These are phyloP conservation scores for Naganishia liquefaciens DNA, from an alignment of 1,284 basidiomycete genomes.

Conservation along the genomic window DNA sequence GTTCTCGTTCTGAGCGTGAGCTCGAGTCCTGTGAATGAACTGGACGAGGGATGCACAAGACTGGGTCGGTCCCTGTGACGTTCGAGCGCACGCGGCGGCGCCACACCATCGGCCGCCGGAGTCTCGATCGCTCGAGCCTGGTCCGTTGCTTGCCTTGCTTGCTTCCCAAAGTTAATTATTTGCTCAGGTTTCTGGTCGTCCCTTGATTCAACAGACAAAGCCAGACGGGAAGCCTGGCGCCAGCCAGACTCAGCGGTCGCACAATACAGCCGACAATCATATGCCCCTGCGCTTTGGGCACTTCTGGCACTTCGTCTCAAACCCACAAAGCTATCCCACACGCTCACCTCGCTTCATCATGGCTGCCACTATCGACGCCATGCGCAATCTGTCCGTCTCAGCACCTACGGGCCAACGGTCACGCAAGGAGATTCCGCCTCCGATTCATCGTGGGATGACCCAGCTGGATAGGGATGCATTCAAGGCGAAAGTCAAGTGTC, in stretches of 20 bases:
- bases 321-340: not conserved
- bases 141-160: not conserved
- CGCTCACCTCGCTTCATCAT: not conserved
- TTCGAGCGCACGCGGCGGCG: not conserved
- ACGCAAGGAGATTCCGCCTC: constrained; percentile 41
- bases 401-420: not conserved
- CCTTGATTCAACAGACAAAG: not conserved
- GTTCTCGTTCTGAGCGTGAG: not conserved
- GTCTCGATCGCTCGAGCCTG: not conserved
- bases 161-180: not conserved
- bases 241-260: not conserved
- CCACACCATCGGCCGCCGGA: constrained; percentile 2
- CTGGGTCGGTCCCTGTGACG: not conserved
- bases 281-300: constrained; percentile 3
- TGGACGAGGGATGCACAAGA: not conserved
- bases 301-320: not conserved
- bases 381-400: constrained; percentile 10
- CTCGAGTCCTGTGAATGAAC: not conserved
- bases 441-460: constrained; percentile 47
- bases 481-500: constrained; percentile 63
- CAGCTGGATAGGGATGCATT: constrained; percentile 67
- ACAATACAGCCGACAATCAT: not conserved
- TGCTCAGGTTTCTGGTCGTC: not conserved
- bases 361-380: not conserved
- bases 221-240: not conserved